Evolutionary conservation across 2,329 filamentous ascomycete species (phyloP), one percentile per base, ranked within the genome.

Genomic region (Colletotrichum endophyticum): DNA sequence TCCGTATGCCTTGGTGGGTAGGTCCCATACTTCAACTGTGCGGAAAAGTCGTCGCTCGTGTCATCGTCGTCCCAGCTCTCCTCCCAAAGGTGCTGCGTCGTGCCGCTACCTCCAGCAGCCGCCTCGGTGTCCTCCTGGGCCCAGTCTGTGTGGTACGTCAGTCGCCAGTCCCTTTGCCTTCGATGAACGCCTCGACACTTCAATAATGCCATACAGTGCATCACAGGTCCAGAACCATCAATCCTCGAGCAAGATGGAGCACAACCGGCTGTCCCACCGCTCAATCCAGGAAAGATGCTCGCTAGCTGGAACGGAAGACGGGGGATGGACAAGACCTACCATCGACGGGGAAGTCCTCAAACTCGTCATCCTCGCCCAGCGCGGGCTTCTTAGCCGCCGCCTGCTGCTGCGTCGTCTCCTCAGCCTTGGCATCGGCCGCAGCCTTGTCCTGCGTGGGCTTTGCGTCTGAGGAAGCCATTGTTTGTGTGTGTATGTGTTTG

Each of bases 61-160:
- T 99, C 97, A 84, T 99, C 96, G 83, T 99, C 97, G 84, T 99
- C 97, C 97, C 97, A 99, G 90, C 96, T 98, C 90, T 99, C 97
- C 87, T 99, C 97, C 97, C 97, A 99, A 71, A 99, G 89, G 88
- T 99, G 96, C 84, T 91, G 88, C 79, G 89, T 90, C 76, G 93
- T 92, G 82, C 93, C 93, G 80, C 88, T 92, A 77, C 90, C 92
- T 82, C 91, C 90, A 73, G 94, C 94, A 72, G 93, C 94, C 15
- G 71, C 75, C 84, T 98, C 95, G 77, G 95, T 95, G 83, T 98
- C 96, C 83, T 98, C 95, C 85, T 96, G 93, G 70, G 93, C 90
- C 97, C 97, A 99, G 87, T 99, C 97, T 98, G 81, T 78, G 22
- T 19, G 4, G 13, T 6, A 49, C 44, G 66, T 76, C 27, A 76